Evolutionary conservation across 2,329 filamentous ascomycete species (phyloP), one percentile per base, ranked within the genome.

Genomic region (Purpureocillium takamizusanense): DNA sequence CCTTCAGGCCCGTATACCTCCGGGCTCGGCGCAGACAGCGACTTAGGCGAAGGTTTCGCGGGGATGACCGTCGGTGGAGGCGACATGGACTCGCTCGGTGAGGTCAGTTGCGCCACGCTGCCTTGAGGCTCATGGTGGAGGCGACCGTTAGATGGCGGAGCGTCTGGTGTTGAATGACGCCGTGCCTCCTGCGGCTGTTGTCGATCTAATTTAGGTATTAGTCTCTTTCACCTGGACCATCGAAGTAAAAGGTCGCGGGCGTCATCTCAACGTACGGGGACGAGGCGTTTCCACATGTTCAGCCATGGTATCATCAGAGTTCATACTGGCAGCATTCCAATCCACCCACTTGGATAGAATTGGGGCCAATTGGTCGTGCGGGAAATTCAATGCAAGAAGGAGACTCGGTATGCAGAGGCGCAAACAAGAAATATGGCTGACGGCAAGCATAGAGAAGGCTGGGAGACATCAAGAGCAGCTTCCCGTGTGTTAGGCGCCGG

Each of bases 1-100:
- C 62, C 59, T 33, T 67, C 62, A 7, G 63, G 61, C 3, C 64
- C 66, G 57, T 70, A 67, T 23, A 66, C 54, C 41, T 71, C 67
- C 35, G 59, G 45, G 21, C 55, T 49, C 27, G 65, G 63, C 52
- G 52, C 12, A 9, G 62, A 61, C 27, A 62, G 65, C 14, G 65
- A 62, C 2, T 65, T 63, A 2, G 59, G 60, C 25, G 39, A 42
- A 23, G 36, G 23, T 4, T 8, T 18, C 14, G 29, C 46, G 52
- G 57, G 42, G n/a, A 27, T 43, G 45, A 51, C 40, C 14, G 60
- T 57, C 18, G 57, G 57, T 29, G 63, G 61, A 13, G 63, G 54
- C 14, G 61, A 61, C 18, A 51, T 45, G 13, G 56, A 60, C 15
- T 40, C 46, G 33, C 42, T 46, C 12, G 25, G 33, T 10, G 33